Base-by-base conservation (phyloP, 768 basidiomycete genomes). In the Termitomyces eurrhizus region DNA sequence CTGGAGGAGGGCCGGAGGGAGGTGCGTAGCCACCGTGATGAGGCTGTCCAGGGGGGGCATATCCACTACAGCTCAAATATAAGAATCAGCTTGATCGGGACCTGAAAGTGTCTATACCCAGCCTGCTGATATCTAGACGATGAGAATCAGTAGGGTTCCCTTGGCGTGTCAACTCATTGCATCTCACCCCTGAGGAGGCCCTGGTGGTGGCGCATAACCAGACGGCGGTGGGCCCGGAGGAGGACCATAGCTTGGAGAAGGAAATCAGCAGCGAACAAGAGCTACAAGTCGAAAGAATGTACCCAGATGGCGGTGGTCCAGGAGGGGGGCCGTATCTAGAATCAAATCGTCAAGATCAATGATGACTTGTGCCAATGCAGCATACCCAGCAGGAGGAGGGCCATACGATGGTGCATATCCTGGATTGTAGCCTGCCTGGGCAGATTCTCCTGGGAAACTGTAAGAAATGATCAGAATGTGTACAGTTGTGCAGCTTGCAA, bases 351-450 rank as follows among this genome's bases (percentile, higher is more conserved):
- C 35, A 36, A 51, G 26, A 36, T 29, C 49, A 6, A 54, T 36
- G 3, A 14, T 51, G 36, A n/a, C 6, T 49, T 12, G 32, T 37
- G 21, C 46, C 12, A n/a, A 37, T 8, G 35, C 16, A 41, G n/a
- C 66, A 49, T 57, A 63, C 63, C 66, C 63, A 41, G 62, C 24
- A 35, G 67, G 67, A 39, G 67, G 68, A 37, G 70, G 48, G 0
- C 63, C 66, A 54, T 73, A 74, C 8, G 75, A 70, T 32, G 79
- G 76, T 14, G 75, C 68, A 61, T 82, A 81, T n/a, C 75, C 70
- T 14, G 78, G 74, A 64, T 69, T 74, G 61, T 75, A 77, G 6
- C 76, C 50, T 32, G 32, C 36, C 14, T 33, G n/a, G 5, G 45
- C 32, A 35, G 56, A 33, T 36, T 52, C 39, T 52, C 63, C 62